A percentile compares a stretch with the other conserved stretches of the same genome.
phyloP scores from a whole-genome alignment of 257 asterid species.

The Forsythia viridissima region DNA sequence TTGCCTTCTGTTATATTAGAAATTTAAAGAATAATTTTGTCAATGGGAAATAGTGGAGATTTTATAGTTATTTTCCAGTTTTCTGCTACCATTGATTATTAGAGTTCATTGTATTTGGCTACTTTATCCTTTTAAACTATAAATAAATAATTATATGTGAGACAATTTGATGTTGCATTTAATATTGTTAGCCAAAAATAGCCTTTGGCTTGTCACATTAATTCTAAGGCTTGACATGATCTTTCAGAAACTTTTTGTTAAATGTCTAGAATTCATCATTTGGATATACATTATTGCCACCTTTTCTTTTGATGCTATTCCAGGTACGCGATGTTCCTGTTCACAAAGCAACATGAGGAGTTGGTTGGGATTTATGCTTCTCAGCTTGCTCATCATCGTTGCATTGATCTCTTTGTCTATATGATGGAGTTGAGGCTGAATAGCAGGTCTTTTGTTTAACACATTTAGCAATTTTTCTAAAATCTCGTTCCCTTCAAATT shows the following conservation, averaged over 20 bases:
- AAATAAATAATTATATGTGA: neutral
- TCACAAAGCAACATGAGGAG: conserved; percentile 89
- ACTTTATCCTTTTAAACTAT: neutral
- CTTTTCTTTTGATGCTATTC: conserved; percentile 29
- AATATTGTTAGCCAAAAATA: neutral
- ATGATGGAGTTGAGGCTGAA: conserved; percentile 98
- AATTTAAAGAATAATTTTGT: neutral
- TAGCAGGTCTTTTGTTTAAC: conserved; percentile 67
- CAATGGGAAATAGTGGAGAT: neutral
- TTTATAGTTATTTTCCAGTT: neutral
- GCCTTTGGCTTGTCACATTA: neutral
- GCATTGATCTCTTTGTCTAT: conserved; percentile 92
- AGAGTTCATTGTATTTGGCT: neutral
- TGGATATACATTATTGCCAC: neutral
- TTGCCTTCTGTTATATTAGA: neutral
- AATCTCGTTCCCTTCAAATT: conserved; percentile 4
- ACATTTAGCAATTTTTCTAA: conserved; percentile 4
- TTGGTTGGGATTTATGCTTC: conserved; percentile 95
- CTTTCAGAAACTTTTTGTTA: neutral
- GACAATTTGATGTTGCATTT: neutral
- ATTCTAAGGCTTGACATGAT: neutral
- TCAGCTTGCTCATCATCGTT: conserved; percentile 91
- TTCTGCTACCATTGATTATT: neutral
- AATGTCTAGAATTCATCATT: neutral
- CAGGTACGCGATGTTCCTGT: conserved; percentile 94